phyloP scores from a whole-genome alignment of 768 basidiomycete genomes.

The Mycena kentingensis region DNA sequence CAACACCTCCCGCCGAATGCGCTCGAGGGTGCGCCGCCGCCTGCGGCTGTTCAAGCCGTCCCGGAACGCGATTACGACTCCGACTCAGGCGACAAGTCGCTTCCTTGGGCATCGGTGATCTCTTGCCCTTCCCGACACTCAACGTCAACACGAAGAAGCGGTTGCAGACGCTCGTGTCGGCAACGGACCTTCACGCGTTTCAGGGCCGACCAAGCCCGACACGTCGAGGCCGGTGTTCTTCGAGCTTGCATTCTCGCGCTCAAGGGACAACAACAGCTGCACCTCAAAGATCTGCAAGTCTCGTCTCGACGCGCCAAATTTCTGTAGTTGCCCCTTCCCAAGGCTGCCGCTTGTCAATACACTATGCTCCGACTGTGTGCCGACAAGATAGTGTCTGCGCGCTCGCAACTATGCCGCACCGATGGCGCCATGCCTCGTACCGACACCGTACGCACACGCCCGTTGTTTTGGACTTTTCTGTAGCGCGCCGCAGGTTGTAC shows the following conservation, averaged over 20 bases:
- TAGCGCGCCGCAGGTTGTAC: too few species aligned
- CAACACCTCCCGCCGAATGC: conserved; percentile 54
- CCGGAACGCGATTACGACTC: conserved; percentile 33
- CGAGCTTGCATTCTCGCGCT: conserved; percentile 59
- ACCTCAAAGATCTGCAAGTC: conserved; percentile 66
- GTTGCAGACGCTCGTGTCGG: conserved; percentile 55
- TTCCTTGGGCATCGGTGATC: conserved; percentile 40
- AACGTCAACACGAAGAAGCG: conserved; percentile 67
- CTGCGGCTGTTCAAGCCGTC: conserved; percentile 7
- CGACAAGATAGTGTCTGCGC: too few species aligned
- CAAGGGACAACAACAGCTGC: conserved; percentile 36
- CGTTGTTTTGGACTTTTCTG: too few species aligned
- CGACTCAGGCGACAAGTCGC: conserved; percentile 39
- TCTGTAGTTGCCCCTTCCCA: conserved; percentile 81
- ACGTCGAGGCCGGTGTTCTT: conserved; percentile 51
- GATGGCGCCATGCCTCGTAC: too few species aligned
- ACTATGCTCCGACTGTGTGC: too few species aligned
- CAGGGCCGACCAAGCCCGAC: conserved; percentile 44
- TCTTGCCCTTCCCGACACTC: conserved; percentile 41
- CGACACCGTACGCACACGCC: too few species aligned
- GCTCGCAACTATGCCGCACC: too few species aligned
- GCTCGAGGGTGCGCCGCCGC: conserved; percentile 46
- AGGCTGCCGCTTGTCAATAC: too few species aligned
- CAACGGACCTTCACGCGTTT: conserved; percentile 56
- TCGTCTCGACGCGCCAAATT: conserved; percentile 68